Conservation (phyloP, 208 protist species). For the Balamuthia mandrillaris region DNA sequence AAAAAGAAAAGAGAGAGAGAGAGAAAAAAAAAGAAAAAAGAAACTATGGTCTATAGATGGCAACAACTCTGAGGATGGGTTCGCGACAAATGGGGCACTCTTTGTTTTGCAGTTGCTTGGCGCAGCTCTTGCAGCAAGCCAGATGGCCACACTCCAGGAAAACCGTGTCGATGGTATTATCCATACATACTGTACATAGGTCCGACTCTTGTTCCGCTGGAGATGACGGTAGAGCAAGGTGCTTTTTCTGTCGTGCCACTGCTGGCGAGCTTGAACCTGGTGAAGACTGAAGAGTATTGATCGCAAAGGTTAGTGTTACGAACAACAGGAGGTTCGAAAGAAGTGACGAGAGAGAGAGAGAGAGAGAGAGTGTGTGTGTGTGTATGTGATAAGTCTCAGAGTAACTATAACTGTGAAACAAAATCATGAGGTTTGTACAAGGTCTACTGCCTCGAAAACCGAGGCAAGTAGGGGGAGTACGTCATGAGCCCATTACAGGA, state of each 20-base stretch:
- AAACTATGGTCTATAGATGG: constrained; percentile 49
- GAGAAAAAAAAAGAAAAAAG: no score
- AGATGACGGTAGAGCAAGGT: not conserved
- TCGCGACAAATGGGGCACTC: constrained; percentile 50
- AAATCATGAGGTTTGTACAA: no score
- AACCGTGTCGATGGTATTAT: constrained; percentile 51
- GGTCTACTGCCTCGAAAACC: no score
- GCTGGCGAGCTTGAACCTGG: not conserved
- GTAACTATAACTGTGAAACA: not conserved
- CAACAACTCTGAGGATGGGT: constrained; percentile 45
- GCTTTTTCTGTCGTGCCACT: not conserved
- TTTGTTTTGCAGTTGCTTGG: constrained; percentile 34
- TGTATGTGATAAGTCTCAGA: not conserved
- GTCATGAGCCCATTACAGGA: no score
- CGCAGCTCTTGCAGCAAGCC: constrained; percentile 46
- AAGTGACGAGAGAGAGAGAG: not conserved
- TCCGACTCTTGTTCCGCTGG: not conserved
- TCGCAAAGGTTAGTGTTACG: constrained; percentile 26
- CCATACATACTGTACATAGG: constrained; percentile 58
- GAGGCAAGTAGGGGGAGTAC: no score
- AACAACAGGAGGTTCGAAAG: constrained; percentile 14
- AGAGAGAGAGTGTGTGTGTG: not conserved
- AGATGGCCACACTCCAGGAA: constrained; percentile 64
- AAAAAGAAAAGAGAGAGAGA: no score
- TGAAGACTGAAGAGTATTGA: no score